A percentile compares a stretch with the other conserved stretches of the same genome.
Conservation (phyloP, 106 monocot species). For the Dendrobium nobile region DNA sequence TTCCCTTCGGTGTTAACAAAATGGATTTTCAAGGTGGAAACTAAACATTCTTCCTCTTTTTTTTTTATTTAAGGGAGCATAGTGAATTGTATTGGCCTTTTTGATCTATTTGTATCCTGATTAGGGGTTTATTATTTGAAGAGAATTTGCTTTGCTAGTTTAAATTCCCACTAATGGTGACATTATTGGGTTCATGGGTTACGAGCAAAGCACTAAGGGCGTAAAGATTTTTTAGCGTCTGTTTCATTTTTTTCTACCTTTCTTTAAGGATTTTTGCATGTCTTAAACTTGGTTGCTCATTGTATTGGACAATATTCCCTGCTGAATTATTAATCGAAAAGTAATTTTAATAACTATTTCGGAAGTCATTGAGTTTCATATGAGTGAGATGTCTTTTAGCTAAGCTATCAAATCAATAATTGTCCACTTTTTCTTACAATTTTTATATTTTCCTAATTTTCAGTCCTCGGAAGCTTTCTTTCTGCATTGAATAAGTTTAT, state of each 20-base stretch:
- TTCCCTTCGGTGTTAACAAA: background rate
- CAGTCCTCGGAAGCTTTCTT: conserved; percentile 95
- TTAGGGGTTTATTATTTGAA: background rate
- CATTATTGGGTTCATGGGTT: background rate
- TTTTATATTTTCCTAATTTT: conserved; percentile 7
- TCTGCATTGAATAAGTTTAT: conserved; percentile 83
- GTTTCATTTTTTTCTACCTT: too few relatives aligned
- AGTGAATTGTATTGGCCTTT: background rate
- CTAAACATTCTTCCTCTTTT: background rate
- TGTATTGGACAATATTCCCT: too few relatives aligned
- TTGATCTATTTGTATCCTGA: background rate
- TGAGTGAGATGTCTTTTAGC: background rate
- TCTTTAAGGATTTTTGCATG: too few relatives aligned
- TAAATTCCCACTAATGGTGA: background rate
- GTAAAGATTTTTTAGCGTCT: background rate
- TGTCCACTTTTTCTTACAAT: background rate
- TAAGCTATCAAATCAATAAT: background rate
- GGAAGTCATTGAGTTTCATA: too few relatives aligned
- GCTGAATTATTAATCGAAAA: too few relatives aligned
- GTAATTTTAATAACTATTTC: too few relatives aligned
- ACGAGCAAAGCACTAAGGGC: background rate
- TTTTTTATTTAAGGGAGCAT: background rate
- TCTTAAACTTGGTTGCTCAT: too few relatives aligned
- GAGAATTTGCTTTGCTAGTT: background rate
- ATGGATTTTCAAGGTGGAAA: background rate